phyloP scores from a whole-genome alignment of 1,284 basidiomycete species.

The Thecaphora thlaspeos region DNA sequence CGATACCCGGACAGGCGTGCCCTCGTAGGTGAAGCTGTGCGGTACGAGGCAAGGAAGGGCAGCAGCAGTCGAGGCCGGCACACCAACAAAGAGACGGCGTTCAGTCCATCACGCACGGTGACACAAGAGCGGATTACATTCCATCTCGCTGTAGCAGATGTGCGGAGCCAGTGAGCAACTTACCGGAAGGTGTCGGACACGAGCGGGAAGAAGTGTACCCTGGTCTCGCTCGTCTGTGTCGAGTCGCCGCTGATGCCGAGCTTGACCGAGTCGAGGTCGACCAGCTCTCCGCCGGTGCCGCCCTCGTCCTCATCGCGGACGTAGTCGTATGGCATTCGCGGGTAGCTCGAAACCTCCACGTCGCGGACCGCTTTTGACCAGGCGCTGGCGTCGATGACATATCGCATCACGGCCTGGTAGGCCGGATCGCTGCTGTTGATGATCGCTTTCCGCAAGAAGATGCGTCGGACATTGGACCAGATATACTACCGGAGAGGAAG shows the following conservation, averaged over 20 bases:
- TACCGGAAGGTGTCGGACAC: too few species aligned
- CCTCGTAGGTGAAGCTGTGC: constrained; percentile 4
- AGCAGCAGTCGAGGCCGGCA: neutral
- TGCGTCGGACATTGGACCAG: neutral
- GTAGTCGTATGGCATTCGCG: neutral
- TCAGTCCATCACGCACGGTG: too few species aligned
- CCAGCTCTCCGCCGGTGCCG: neutral
- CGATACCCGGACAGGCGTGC: constrained; percentile 7
- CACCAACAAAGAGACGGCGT: too few species aligned
- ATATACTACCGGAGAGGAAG: neutral
- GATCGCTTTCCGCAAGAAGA: constrained; percentile 3
- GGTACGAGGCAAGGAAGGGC: neutral
- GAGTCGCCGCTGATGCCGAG: neutral
- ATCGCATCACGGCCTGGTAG: constrained; percentile 13
- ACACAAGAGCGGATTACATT: too few species aligned
- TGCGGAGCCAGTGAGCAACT: too few species aligned
- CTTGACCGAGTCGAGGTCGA: neutral
- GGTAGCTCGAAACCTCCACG: constrained; percentile 6
- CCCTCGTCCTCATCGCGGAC: constrained; percentile 2
- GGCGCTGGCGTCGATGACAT: constrained; percentile 3
- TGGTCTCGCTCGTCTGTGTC: too few species aligned
- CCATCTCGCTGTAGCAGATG: too few species aligned
- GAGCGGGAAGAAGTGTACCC: too few species aligned
- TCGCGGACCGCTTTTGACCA: constrained; percentile 7
- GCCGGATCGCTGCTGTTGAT: constrained; percentile 7